phyloP scores from a whole-genome alignment of 1,284 basidiomycete species.

The Marasmius oreades region DNA sequence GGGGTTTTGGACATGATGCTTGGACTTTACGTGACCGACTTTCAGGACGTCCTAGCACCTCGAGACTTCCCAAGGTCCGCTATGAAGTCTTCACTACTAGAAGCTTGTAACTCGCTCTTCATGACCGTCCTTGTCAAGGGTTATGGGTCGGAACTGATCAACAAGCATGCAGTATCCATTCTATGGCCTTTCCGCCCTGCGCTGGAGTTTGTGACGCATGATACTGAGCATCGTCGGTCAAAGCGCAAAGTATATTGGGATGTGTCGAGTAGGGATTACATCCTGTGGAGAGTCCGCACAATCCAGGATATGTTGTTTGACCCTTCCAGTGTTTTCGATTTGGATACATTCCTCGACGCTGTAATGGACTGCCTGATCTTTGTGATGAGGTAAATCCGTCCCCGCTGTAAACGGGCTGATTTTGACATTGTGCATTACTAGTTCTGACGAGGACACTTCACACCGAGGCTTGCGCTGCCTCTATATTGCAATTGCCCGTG shows the following conservation, averaged over 20 bases:
- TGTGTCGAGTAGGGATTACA: background rate
- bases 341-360: too few species aligned
- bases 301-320: too few species aligned
- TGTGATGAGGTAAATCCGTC: too few species aligned
- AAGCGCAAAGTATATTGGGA: slow-evolving; percentile 1
- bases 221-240: background rate
- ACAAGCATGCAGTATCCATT: background rate
- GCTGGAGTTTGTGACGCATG: background rate
- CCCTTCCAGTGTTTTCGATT: too few species aligned
- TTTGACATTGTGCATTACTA: too few species aligned
- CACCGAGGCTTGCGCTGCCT: too few species aligned
- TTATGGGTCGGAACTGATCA: background rate
- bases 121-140: background rate
- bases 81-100: background rate
- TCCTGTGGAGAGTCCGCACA: slow-evolving; percentile 2
- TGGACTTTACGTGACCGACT: slow-evolving; percentile 8
- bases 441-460: too few species aligned
- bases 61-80: background rate
- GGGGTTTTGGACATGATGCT: slow-evolving; percentile 7
- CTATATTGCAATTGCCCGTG: too few species aligned
- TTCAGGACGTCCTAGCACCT: slow-evolving; percentile 1
- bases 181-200: slow-evolving; percentile 2
- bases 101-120: slow-evolving; percentile 5
- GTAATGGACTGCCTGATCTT: too few species aligned
- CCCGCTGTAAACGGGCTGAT: too few species aligned